Conservation (phyloP, 2,329 filamentous ascomycete genomes). For the Penicillium sp. region DNA sequence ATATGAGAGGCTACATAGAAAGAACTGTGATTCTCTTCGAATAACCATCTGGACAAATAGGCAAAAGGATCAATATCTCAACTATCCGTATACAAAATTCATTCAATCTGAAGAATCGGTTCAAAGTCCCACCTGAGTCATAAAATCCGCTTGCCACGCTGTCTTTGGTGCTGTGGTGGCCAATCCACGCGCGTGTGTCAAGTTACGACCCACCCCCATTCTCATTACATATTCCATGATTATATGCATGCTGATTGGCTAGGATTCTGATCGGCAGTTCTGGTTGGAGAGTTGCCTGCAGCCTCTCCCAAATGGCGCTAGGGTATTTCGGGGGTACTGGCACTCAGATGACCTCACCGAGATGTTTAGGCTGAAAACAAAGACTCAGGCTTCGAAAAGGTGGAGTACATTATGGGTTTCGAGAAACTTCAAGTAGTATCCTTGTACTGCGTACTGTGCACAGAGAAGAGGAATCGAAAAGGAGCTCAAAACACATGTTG, state of each 20-base stretch:
- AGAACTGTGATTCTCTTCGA: too few relatives aligned
- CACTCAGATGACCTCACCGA: slow-evolving; percentile 9
- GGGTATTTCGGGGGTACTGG: slow-evolving; percentile 3
- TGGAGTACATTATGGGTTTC: background rate
- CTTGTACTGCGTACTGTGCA: too few relatives aligned
- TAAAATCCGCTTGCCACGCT: slow-evolving; percentile 17
- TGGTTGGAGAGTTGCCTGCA: slow-evolving; percentile 15
- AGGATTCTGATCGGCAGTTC: slow-evolving; percentile 8
- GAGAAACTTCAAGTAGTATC: slow-evolving; percentile 16
- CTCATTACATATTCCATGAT: background rate
- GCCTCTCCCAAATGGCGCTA: slow-evolving; percentile 7
- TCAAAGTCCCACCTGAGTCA: slow-evolving; percentile 9
- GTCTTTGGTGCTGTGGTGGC: slow-evolving; percentile 3
- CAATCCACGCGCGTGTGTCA: slow-evolving; percentile 10
- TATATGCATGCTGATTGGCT: slow-evolving; percentile 11
- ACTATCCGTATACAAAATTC: background rate
- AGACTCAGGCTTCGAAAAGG: slow-evolving; percentile 2
- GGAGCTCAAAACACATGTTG: background rate
- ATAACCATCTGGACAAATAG: background rate
- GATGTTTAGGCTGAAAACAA: slow-evolving; percentile 8
- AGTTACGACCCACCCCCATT: slow-evolving; percentile 3
- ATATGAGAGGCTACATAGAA: too few relatives aligned
- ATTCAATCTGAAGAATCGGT: background rate
- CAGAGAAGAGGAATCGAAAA: too few relatives aligned
- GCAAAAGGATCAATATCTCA: too few relatives aligned